Conservation (phyloP, 2,329 filamentous ascomycete genomes). For the Meredithiella fracta region DNA sequence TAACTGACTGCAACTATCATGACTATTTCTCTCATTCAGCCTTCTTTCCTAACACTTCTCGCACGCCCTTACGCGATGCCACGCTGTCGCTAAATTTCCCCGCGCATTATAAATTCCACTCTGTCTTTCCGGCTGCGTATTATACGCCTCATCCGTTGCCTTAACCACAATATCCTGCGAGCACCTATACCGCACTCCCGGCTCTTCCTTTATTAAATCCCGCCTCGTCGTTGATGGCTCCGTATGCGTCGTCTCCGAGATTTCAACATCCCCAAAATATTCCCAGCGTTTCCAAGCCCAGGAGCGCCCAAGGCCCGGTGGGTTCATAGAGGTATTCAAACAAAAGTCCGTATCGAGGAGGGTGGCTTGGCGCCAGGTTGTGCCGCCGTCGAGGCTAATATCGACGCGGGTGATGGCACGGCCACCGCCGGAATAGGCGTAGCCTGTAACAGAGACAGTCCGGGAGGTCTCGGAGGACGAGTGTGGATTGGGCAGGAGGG, state of each 20-base stretch:
- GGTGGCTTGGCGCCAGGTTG: conserved; percentile 46
- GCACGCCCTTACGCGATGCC: conserved; percentile 39
- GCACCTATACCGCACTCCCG: conserved; percentile 22
- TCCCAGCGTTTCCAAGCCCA: conserved; percentile 53
- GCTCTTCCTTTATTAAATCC: not conserved
- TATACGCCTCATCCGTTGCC: conserved; percentile 49
- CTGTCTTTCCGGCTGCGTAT: conserved; percentile 47
- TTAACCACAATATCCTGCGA: conserved; percentile 42
- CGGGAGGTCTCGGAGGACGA: conserved; percentile 10
- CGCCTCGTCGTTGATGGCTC: conserved; percentile 10
- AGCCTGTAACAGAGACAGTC: conserved; percentile 36
- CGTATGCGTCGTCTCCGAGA: not conserved
- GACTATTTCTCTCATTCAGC: not conserved
- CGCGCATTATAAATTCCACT: conserved; percentile 45
- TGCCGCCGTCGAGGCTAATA: conserved; percentile 45
- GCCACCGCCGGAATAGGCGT: conserved; percentile 53
- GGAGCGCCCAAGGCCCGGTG: conserved; percentile 22
- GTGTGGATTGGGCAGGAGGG: conserved; percentile 8
- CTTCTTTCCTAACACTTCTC: conserved; percentile 17
- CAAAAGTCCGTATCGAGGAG: conserved; percentile 34
- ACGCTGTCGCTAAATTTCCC: conserved; percentile 50
- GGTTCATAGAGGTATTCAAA: conserved; percentile 19
- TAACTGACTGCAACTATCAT: no score
- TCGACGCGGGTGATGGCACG: conserved; percentile 51
- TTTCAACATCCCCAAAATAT: conserved; percentile 29